Evolutionary conservation across 2,329 filamentous ascomycete species (phyloP).

Genomic region (Arthroderma sp.): DNA sequence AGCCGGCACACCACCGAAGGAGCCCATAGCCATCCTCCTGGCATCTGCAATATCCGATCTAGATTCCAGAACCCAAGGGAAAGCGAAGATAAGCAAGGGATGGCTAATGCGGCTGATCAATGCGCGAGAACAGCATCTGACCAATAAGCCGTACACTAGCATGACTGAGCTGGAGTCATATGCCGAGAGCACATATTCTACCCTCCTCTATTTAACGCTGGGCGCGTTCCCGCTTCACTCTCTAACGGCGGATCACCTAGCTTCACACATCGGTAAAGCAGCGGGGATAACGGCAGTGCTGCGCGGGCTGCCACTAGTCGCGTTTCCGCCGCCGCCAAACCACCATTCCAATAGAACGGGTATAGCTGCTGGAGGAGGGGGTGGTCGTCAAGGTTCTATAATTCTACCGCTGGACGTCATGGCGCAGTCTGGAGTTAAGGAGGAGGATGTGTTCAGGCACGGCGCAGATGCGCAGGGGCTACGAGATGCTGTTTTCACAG

Average conservation of each 20-base stretch:
- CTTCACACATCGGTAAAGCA: constrained; percentile 90
- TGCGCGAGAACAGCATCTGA: constrained; percentile 69
- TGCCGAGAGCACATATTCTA: constrained; percentile 89
- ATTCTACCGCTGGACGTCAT: constrained; percentile 81
- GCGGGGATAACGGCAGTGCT: constrained; percentile 75
- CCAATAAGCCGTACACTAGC: constrained; percentile 66
- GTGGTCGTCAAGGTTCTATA: constrained; percentile 48
- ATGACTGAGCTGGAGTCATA: constrained; percentile 70
- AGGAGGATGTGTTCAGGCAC: constrained; percentile 77
- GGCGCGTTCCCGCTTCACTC: constrained; percentile 67
- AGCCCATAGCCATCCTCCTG: constrained; percentile 79
- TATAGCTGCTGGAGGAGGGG: constrained; percentile 26
- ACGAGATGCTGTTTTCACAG: constrained; percentile 77
- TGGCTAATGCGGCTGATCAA: constrained; percentile 67
- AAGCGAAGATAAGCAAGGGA: constrained; percentile 47
- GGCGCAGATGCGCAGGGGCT: constrained; percentile 68
- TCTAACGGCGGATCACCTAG: constrained; percentile 78
- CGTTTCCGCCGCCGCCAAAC: constrained; percentile 54
- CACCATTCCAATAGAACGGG: constrained; percentile 39
- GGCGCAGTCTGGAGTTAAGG: constrained; percentile 64
- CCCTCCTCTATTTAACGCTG: constrained; percentile 75
- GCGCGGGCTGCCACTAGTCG: constrained; percentile 78
- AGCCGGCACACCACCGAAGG: constrained; percentile 64
- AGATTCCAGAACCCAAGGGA: constrained; percentile 32
- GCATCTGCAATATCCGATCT: constrained; percentile 55